These are phyloP conservation scores for Filobasidium wieringae DNA, from an alignment of 768 basidiomycete genomes.

Conservation along the genomic window DNA sequence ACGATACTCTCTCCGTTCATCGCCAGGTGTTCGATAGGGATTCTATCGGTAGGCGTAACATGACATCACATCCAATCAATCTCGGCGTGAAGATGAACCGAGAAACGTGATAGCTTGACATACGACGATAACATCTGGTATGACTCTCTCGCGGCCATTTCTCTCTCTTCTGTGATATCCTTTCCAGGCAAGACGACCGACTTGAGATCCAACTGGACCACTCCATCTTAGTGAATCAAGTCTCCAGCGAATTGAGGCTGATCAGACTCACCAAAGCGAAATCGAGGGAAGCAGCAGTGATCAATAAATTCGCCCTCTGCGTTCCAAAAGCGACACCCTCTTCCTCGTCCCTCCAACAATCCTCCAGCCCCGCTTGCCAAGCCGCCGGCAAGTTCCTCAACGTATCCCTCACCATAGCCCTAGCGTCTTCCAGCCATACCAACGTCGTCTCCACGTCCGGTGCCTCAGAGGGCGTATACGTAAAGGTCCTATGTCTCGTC, in stretches of 20 bases:
- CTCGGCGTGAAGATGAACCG: neutral
- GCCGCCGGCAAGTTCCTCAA: neutral
- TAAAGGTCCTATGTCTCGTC: constrained; percentile 17
- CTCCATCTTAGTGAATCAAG: neutral
- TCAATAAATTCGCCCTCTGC: constrained; percentile 26
- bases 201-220: constrained; percentile 21
- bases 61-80: neutral
- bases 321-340: constrained; percentile 19
- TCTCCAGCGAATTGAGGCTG: neutral
- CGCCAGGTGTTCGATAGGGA: constrained; percentile 26
- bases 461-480: constrained; percentile 10
- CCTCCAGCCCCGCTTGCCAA: neutral
- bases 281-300: constrained; percentile 23
- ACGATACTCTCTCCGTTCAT: constrained; percentile 29
- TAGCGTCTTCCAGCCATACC: constrained; percentile 6
- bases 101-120: neutral
- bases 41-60: neutral
- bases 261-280: constrained; percentile 20
- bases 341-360: neutral
- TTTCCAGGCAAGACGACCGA: constrained; percentile 14
- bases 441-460: constrained; percentile 10
- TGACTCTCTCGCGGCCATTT: constrained; percentile 20
- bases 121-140: constrained; percentile 19
- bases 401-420: neutral
- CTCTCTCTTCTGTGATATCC: constrained; percentile 19